Evolutionary conservation across 2,329 filamentous ascomycete genomes (phyloP), one percentile per base, ranked within the genome.

Genomic region (Sarocladium kiliense): DNA sequence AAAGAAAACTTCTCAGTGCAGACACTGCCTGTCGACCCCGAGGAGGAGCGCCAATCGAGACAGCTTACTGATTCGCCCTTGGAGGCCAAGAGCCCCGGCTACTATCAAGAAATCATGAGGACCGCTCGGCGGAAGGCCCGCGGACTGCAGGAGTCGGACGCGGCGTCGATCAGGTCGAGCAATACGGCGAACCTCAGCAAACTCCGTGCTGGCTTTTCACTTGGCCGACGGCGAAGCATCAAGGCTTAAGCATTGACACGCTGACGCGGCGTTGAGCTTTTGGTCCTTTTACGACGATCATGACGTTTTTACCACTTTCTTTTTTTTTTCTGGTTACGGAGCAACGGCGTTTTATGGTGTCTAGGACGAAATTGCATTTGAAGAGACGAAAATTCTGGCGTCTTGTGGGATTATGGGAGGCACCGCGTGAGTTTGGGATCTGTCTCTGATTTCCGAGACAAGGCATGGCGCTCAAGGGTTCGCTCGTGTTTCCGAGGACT

Each of bases 101-200:
- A 71, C 6, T 79, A 79, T 64, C 73, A 75, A 47, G 76, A 80
- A 41, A 75, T 79, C 51, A 65, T 79, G 42, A 68, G 63, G 59
- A 65, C 69, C 0, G 71, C 76, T 36, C 74, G 73, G 64, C 75
- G 74, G 64, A 76, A 71, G 57, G 69, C 70, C 18, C 25, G 10
- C 23, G 44, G 44, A 12, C 14, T 30, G 21, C 25, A 27, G n/a
- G 44, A 49, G 25, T 27, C 61, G 54, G 63, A 66, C 30, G 61
- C 60, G 26, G 58, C 62, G 11, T 55, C 56, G 18, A 61, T 61
- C 54, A 60, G 61, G 58, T 65, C 64, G 47, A 49, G 26, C 25
- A 49, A 32, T 19, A 49, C 23, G 4, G 19, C n/a, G 3, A 30
- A 23, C 25, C 44, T 49, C 14, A 49, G 44, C 44, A 49, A 49